Base-by-base conservation (phyloP, 495 filamentous ascomycete species). In the Parachaetomium inaequale region DNA sequence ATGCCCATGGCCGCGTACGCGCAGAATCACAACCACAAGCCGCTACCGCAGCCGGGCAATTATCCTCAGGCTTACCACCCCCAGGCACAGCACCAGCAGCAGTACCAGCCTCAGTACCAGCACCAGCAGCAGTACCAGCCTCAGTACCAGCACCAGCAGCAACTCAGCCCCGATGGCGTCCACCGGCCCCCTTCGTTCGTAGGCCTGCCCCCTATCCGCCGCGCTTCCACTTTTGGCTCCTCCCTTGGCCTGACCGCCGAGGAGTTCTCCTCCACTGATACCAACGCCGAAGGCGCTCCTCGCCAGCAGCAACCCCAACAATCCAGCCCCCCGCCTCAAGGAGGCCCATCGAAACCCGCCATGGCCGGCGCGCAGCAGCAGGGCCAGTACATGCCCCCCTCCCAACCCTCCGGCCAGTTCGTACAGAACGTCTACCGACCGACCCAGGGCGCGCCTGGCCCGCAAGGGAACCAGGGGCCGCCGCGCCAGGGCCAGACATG, bases 191-290 rank as follows among this genome's bases (percentile, higher is more conserved):
- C 75, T 7, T 78, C 77, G 3, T 79, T 77, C 43, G 71, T 74
- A 40, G 78, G 77, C 12, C 67, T 83, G 42, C 82, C 82, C 15
- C 80, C 81, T 14, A 81, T 84, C 61, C 77, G 81, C 47, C 76
- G 81, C 15, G 75, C 74, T 15, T 84, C 82, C 19, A 80, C 80
- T 12, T 79, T 83, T 64, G 74, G 75, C 53, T 58, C 81, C 8
- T 66, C 74, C 55, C 64, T 78, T 42, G 60, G 63, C 26, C 53
- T 72, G 23, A 63, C 58, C 26, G 55, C 63, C 14, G 63, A 66
- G 19, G 54, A 58, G n/a, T 65, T 62, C 36, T 60, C 55, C 17
- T 12, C 62, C 66, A 70, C 17, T 62, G 73, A 62, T 53, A 59
- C 32, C 32, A 51, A 59, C 12, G 36, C 40, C 14, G 45, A 57